phyloP scores from a whole-genome alignment of 345 rosid species.

The Crucihimalaya himalaica region DNA sequence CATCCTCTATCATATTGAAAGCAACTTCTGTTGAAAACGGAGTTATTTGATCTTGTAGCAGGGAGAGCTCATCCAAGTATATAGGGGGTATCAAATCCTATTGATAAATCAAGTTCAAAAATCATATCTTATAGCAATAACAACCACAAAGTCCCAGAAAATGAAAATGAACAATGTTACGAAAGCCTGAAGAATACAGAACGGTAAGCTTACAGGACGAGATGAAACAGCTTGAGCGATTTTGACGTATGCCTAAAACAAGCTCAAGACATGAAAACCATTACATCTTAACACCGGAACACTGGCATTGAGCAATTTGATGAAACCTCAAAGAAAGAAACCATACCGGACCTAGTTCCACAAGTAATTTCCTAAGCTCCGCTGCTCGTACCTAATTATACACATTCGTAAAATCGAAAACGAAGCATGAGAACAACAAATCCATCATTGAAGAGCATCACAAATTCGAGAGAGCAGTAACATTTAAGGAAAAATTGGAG shows the following conservation, averaged over 20 bases:
- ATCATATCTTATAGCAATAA: neutral
- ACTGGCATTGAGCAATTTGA: neutral
- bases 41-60: conserved; percentile 85
- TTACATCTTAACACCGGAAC: conserved; percentile 3
- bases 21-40: conserved; percentile 92
- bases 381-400: conserved; percentile 78
- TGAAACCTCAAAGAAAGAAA: neutral
- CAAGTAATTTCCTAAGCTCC: conserved; percentile 74
- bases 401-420: conserved; percentile 1
- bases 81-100: conserved; percentile 90
- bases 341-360: conserved; percentile 89
- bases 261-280: conserved; percentile 1
- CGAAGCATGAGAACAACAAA: neutral
- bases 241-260: conserved; percentile 79
- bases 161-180: neutral
- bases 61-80: conserved; percentile 82
- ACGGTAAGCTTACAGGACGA: conserved; percentile 65
- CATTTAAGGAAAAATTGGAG: neutral
- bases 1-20: conserved; percentile 69
- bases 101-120: neutral
- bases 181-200: neutral
- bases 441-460: neutral
- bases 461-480: no score
- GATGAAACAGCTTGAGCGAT: conserved; percentile 96
- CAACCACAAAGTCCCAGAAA: conserved; percentile 12